Evolutionary conservation across 371 early-diverging fungal genomes (phyloP), one percentile per base, ranked within the genome.

Genomic region (Rhizopus arrhizus): DNA sequence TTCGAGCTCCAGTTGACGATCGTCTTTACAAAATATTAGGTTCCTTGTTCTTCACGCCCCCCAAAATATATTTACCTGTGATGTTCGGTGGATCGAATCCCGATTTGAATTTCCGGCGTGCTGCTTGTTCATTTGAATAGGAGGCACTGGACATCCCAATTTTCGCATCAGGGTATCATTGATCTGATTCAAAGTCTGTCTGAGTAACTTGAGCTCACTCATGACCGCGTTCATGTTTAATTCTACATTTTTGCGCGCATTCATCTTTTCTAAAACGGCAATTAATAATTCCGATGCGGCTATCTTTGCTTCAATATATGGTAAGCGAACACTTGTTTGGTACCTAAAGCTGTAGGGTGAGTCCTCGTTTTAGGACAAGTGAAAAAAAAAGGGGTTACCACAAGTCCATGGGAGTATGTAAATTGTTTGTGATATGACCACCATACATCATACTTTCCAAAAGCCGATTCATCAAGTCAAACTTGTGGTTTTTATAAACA

Each of bases 371-470:
- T 53, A 11, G 16, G 2, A 15, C 43, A 56, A 35, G 15, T 38
- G 22, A 22, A 22, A 16, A 33, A 34, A 49, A 35, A 13, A 40
- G 0, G 11, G 22, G 10, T 53, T 68, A 70, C 75, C 75, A 75
- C 43, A 75, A 34, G 50, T 75, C 64, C 49, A 65, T 69, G 3
- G 75, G 75, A 5, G 64, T 54, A 64, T 72, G 64, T 4, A 75
- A 36, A 3, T 58, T 40, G n/a, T 54, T 53, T 2, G 70, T 69
- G 7, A 75, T 29, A 52, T 65, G 68, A 10, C 72, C 72, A 22
- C 75, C 75, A n/a, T 66, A 45, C n/a, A 51, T 48, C 58, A 75
- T 69, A 40, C 67, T 62, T 41, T 59, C 56, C 6, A 50, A 41
- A 1, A 72, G n/a, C 5, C 67, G 55, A 11, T 66, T 41, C 53